A percentile compares a stretch with the other conserved stretches of the same genome.
Evolutionary conservation across 2,329 filamentous ascomycete genomes (phyloP).

Genomic region (Beauveria sp.): DNA sequence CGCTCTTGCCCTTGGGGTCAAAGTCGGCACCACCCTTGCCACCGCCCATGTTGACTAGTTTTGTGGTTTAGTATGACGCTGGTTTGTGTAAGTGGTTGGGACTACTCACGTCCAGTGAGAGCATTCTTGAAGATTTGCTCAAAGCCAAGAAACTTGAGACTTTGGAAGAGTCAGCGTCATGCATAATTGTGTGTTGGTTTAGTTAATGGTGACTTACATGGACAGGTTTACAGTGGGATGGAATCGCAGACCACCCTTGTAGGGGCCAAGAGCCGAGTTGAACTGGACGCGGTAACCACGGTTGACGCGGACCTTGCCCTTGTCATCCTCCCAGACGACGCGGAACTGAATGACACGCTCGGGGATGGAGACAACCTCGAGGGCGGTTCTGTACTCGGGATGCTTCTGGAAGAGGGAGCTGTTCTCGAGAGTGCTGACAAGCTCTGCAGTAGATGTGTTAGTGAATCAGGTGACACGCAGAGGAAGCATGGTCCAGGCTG

Average conservation of each 20-base stretch:
- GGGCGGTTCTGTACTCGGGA: slow-evolving; percentile 88
- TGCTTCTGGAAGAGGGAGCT: slow-evolving; percentile 88
- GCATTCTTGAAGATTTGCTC: slow-evolving; percentile 99
- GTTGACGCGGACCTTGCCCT: slow-evolving; percentile 83
- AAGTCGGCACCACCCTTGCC: slow-evolving; percentile 98
- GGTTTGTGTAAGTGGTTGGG: not conserved
- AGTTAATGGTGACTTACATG: slow-evolving; percentile 35
- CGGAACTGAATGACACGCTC: slow-evolving; percentile 97
- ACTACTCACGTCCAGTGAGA: slow-evolving; percentile 73
- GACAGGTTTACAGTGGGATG: slow-evolving; percentile 80
- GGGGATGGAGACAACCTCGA: slow-evolving; percentile 80
- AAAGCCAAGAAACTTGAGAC: slow-evolving; percentile 94
- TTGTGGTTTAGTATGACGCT: slow-evolving; percentile 12
- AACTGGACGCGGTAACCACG: slow-evolving; percentile 95
- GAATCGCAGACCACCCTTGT: slow-evolving; percentile 95
- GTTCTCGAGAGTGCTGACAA: slow-evolving; percentile 89
- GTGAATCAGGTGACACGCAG: not conserved
- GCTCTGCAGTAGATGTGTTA: slow-evolving; percentile 50
- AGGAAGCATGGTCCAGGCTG: not conserved
- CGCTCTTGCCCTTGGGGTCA: slow-evolving; percentile 96
- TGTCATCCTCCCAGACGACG: slow-evolving; percentile 94
- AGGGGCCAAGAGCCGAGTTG: slow-evolving; percentile 94
- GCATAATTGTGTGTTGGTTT: not conserved
- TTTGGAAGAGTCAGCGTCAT: slow-evolving; percentile 29
- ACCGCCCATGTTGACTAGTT: slow-evolving; percentile 67